These are phyloP conservation scores for Xylaria palmicola DNA, from an alignment of 495 filamentous ascomycete genomes.

Conservation along the genomic window DNA sequence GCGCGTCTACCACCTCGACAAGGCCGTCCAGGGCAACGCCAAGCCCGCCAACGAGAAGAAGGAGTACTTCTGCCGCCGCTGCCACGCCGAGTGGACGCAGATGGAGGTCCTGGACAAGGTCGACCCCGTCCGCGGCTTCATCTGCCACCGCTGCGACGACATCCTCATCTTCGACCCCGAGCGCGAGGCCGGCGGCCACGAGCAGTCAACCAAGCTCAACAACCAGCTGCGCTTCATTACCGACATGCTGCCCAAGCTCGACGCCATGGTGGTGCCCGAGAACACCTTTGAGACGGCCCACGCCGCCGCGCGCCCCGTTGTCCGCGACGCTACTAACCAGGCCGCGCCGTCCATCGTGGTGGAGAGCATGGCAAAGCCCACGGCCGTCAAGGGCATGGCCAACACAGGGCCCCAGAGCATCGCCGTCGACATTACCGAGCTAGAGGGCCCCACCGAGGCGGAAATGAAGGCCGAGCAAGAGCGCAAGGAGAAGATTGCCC, in stretches of 20 bases:
- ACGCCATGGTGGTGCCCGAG: constrained; percentile 75
- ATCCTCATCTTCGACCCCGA: constrained; percentile 68
- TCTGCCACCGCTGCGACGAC: constrained; percentile 78
- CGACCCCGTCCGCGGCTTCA: constrained; percentile 63
- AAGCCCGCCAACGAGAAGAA: constrained; percentile 81
- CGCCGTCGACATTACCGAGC: constrained; percentile 73
- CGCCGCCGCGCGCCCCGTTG: constrained; percentile 56
- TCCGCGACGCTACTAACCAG: constrained; percentile 60
- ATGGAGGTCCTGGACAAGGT: constrained; percentile 79
- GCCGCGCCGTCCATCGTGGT: constrained; percentile 54
- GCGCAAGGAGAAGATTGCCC: constrained; percentile 70
- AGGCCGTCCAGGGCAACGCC: constrained; percentile 77
- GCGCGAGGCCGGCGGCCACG: constrained; percentile 68
- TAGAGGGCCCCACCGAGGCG: constrained; percentile 69
- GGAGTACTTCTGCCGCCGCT: constrained; percentile 82
- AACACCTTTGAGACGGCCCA: constrained; percentile 83
- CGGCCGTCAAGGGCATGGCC: constrained; percentile 67
- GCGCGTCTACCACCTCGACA: constrained; percentile 78
- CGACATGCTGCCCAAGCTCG: constrained; percentile 81
- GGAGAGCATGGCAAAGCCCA: constrained; percentile 50
- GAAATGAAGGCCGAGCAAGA: constrained; percentile 71
- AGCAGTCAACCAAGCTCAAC: constrained; percentile 83
- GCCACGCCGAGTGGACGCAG: constrained; percentile 76
- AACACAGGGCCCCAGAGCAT: constrained; percentile 70
- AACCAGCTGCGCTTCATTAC: constrained; percentile 82